These are phyloP conservation scores for Colletotrichum sp. DNA, from an alignment of 2,329 filamentous ascomycete species.

Conservation along the genomic window DNA sequence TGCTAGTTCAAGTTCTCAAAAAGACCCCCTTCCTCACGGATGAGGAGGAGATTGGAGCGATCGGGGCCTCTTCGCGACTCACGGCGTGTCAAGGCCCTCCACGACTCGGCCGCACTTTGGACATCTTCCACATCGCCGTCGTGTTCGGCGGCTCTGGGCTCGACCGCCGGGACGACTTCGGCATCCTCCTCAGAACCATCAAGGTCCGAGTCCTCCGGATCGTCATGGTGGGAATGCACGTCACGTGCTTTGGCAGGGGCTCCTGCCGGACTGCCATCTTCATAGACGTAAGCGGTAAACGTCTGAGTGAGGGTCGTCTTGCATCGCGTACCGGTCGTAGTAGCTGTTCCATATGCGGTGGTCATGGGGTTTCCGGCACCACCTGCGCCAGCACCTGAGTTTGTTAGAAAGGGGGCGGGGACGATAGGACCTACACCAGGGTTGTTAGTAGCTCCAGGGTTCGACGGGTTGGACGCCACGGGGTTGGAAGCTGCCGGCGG, in stretches of 20 bases:
- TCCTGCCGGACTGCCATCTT: slow-evolving; percentile 8
- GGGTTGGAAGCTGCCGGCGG: not conserved
- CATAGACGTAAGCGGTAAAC: slow-evolving; percentile 16
- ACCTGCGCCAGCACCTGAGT: not conserved
- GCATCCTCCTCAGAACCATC: not conserved
- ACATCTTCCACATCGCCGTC: not conserved
- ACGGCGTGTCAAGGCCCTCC: not conserved
- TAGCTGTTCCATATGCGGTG: slow-evolving; percentile 12
- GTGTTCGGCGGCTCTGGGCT: not conserved
- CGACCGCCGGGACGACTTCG: not conserved
- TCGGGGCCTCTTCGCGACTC: not conserved
- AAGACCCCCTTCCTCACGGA: not conserved
- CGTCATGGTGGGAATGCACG: not conserved
- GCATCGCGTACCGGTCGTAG: slow-evolving; percentile 9
- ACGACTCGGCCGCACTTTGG: not conserved
- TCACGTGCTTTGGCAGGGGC: not conserved
- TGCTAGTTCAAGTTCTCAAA: not conserved
- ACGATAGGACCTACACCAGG: not conserved
- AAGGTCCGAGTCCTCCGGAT: not conserved
- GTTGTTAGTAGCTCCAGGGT: not conserved
- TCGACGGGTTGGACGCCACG: not conserved
- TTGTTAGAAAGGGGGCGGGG: slow-evolving; percentile 17
- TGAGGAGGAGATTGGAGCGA: not conserved
- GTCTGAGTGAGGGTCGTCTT: slow-evolving; percentile 21
- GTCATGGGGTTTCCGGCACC: not conserved